Conservation (phyloP, 352 stramenopile species). For the Pythium dissotocum region DNA sequence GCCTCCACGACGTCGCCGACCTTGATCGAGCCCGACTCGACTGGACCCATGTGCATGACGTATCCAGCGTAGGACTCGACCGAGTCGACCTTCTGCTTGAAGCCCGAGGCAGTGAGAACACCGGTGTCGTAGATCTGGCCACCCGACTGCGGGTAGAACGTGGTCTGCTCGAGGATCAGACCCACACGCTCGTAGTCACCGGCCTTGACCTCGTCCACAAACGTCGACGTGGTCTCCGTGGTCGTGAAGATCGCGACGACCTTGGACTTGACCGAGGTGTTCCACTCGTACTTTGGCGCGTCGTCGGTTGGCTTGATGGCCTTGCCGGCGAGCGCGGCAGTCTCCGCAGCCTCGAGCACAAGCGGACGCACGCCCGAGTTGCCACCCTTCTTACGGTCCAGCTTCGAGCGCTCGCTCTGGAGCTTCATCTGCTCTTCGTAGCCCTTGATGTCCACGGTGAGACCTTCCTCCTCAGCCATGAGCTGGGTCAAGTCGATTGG, state of each 20-base stretch:
- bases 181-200: conserved; percentile 90
- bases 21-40: conserved; percentile 66
- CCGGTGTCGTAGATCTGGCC: conserved; percentile 97
- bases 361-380: conserved; percentile 73
- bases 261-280: conserved; percentile 75
- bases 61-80: conserved; percentile 96
- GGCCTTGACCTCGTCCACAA: conserved; percentile 70
- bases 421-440: conserved; percentile 95
- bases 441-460: conserved; percentile 93
- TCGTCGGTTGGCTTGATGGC: conserved; percentile 92
- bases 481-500: conserved; percentile 98
- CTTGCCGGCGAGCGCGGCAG: conserved; percentile 81
- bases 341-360: conserved; percentile 95
- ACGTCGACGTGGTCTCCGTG: conserved; percentile 84
- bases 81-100: conserved; percentile 82
- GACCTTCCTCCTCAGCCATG: conserved; percentile 94
- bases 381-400: conserved; percentile 89
- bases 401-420: conserved; percentile 82
- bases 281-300: conserved; percentile 94
- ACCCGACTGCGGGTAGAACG: conserved; percentile 98
- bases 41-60: conserved; percentile 93
- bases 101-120: conserved; percentile 49
- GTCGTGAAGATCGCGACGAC: conserved; percentile 95
- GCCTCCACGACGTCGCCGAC: conserved; percentile 88
- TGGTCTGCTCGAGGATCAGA: conserved; percentile 96